Conservation (phyloP, 306 rosid genomes). For the Vigna mungo region DNA sequence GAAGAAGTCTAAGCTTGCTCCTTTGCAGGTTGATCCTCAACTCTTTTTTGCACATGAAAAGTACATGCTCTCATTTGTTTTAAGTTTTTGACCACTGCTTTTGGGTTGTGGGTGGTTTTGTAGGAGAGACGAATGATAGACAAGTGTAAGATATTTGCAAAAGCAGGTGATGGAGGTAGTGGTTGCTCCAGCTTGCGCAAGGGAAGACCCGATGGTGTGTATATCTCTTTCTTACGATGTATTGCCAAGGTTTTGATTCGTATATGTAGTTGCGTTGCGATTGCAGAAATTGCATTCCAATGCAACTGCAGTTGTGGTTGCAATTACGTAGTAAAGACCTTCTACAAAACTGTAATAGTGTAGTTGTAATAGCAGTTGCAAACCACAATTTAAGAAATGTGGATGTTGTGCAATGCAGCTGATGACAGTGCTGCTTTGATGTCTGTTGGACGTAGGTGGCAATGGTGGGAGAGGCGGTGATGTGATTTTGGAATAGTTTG, state of each 20-base stretch:
- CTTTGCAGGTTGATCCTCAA: slow-evolving; percentile 71
- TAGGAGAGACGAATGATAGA: slow-evolving; percentile 96
- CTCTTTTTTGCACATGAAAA: slow-evolving; percentile 27
- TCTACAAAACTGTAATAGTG: background rate
- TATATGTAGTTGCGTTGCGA: background rate
- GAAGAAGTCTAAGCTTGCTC: slow-evolving; percentile 80
- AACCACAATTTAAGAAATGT: slow-evolving; percentile 6
- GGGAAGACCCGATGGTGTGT: slow-evolving; percentile 79
- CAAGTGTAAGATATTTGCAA: slow-evolving; percentile 72
- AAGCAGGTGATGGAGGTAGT: slow-evolving; percentile 90
- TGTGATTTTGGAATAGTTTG: slow-evolving; percentile 84
- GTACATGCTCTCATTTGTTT: slow-evolving; percentile 8
- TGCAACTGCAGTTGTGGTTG: background rate
- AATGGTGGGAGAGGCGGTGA: slow-evolving; percentile 95
- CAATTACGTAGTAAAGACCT: background rate
- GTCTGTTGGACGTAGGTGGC: slow-evolving; percentile 67
- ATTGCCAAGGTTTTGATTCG: background rate
- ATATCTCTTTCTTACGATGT: slow-evolving; percentile 8
- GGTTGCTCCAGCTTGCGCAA: slow-evolving; percentile 81
- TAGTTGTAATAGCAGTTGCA: background rate
- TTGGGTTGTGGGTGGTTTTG: slow-evolving; percentile 37
- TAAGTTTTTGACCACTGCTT: slow-evolving; percentile 31
- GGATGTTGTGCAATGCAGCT: slow-evolving; percentile 20
- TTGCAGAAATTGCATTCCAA: background rate
- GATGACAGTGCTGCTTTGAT: slow-evolving; percentile 25